Base-by-base conservation (phyloP, 2,329 filamentous ascomycete genomes). In the Mycosphaerella arachidis region DNA sequence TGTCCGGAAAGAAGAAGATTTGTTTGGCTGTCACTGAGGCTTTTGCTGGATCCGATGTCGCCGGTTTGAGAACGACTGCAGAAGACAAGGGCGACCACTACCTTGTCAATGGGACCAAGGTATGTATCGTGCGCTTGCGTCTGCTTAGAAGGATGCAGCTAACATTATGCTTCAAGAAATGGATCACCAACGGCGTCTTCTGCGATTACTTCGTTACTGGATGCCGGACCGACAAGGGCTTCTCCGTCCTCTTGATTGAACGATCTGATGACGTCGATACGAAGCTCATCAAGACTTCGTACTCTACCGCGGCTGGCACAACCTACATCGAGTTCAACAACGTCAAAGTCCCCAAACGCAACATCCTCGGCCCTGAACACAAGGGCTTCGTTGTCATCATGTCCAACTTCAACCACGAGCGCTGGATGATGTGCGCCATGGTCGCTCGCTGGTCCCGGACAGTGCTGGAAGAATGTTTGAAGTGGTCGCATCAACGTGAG, bases 21-120 rank as follows among this genome's bases (percentile, higher is more conserved):
- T 93, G 88, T 71, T 80, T 96, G 3, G 91, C 91, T 56, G 91
- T 95, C 70, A 94, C 91, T 1, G 91, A 96, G 76, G 91, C 91
- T 0, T 94, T 95, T 75, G 91, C 91, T 16, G 91, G 91, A 13
- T 88, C 84, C 40, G 91, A 95, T 73, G 91, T 95, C 4, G 89
- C 91, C 13, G 86, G 89, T 16, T 79, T 95, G 40, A 82, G 88
- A 63, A 94, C 91, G 0, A 94, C 90, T 0, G 90, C 90, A 1
- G 82, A 82, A 66, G 91, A 91, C 78, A 91, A 88, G 0, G 76
- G 85, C 1, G 89, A 92, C 70, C 82, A 87, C 75, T 92, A 90
- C 73, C 82, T 83, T 65, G 79, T 85, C 56, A 88, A 88, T 70
- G 88, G 89, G 53, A 86, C 81, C 57, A 93, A 92, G 40, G 40